Base-by-base conservation (phyloP, 495 filamentous ascomycete species). In the Penicillium malachiteum region DNA sequence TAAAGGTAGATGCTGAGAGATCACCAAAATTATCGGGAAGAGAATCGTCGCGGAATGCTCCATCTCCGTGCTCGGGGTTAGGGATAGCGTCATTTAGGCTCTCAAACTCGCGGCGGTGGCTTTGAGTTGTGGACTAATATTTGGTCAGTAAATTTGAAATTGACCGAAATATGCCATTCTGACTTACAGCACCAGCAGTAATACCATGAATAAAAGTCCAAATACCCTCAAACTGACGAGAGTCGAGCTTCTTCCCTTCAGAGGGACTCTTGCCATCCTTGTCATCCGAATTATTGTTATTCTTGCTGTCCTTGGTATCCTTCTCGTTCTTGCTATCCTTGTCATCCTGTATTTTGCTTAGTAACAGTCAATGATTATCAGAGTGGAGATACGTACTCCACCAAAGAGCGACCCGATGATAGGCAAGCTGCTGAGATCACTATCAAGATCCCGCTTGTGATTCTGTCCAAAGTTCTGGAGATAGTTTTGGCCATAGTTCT, bases 341-440 rank as follows among this genome's bases (percentile, higher is more conserved):
- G 9, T 42, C 49, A n/a, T 43, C 38, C 12, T 37, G 21, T 26
- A 13, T 2, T 31, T 26, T 26, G 3, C 2, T 21, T 53, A 50
- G 40, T 14, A 8, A 8, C 7, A 26, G 21, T 26, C 21, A 26
- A 26, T 26, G 1, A 2, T 26, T 26, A 26, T 26, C 4, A 4
- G 21, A 26, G 21, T 3, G 34, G 2, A 3, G 6, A 39, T 14
- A 46, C 50, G n/a, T 55, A 61, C 58, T 16, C 52, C 57, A 34
- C 33, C 49, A 5, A 65, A 21, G 0, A 62, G 45, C 3, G 21
- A 35, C 5, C 62, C 62, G n/a, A 65, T 41, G 7, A 65, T 37
- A 7, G 62, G 62, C 3, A 65, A 37, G 50, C 45, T 54, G 7
- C 39, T 42, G 17, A 65, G 52, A 13, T 43, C 39, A 16, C 49